These are phyloP conservation scores for Gossypium davidsonii DNA, from an alignment of 441 rosid species.

Conservation along the genomic window DNA sequence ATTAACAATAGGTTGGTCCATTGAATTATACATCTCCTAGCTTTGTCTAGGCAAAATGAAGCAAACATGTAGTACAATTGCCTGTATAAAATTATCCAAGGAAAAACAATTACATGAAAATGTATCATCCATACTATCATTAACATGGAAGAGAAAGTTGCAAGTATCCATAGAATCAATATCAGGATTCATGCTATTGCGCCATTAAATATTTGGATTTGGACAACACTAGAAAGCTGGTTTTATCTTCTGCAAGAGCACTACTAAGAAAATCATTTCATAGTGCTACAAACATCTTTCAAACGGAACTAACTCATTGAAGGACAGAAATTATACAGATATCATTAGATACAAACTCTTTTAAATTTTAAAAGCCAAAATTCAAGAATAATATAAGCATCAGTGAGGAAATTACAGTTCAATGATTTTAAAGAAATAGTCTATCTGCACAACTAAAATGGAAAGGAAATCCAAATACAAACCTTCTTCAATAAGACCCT, in stretches of 20 bases:
- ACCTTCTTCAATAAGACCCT: constrained; percentile 98
- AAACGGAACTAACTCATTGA: constrained; percentile 4
- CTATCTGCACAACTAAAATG: not conserved
- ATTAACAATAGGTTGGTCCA: not conserved
- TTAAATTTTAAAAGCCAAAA: not conserved
- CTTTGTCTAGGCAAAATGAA: not conserved
- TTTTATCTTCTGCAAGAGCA: not conserved
- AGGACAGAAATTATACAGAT: not conserved
- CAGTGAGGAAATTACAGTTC: not conserved
- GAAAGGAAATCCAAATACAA: constrained; percentile 11
- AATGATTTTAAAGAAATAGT: not conserved
- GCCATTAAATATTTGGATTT: not conserved
- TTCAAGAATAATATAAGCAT: not conserved
- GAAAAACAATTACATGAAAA: not conserved
- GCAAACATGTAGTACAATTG: not conserved
- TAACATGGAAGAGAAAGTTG: not conserved
- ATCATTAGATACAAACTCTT: not conserved
- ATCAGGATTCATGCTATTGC: not conserved
- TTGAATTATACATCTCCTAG: not conserved
- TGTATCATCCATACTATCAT: not conserved
- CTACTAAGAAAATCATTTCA: constrained; percentile 1
- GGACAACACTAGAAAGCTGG: not conserved
- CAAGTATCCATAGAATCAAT: constrained; percentile 2
- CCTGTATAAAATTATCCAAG: not conserved
- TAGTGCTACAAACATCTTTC: not conserved